Percentiles rank a stretch among this genome's conserved stretches.
These are phyloP conservation scores for Artemisia argyi DNA, from an alignment of 129 eudicot genomes.

Conservation along the genomic window DNA sequence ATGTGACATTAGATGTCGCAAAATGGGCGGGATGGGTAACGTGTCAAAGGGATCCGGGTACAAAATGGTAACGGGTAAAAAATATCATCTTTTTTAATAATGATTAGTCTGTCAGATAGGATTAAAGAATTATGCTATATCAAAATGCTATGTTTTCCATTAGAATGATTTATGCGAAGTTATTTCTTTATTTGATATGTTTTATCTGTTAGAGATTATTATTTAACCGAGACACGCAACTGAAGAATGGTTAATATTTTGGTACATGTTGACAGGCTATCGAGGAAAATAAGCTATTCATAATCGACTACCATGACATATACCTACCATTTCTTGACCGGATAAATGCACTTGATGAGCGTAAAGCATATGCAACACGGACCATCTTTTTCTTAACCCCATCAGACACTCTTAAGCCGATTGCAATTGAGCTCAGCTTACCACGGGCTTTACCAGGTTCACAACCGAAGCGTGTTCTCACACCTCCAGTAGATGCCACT, in stretches of 20 bases:
- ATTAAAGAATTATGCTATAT: no score
- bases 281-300: conserved; percentile 70
- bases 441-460: conserved; percentile 53
- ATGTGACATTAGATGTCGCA: background rate
- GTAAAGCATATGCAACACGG: conserved; percentile 84
- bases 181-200: no score
- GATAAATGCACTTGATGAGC: conserved; percentile 89
- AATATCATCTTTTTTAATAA: background rate
- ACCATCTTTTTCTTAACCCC: conserved; percentile 71
- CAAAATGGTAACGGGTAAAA: background rate
- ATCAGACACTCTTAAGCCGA: conserved; percentile 76
- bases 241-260: conserved; percentile 2
- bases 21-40: background rate
- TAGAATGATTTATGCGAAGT: background rate
- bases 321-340: conserved; percentile 79
- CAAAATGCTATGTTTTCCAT: background rate
- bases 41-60: background rate
- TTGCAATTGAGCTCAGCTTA: conserved; percentile 91
- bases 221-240: no score
- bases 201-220: no score
- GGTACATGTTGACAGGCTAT: conserved; percentile 56
- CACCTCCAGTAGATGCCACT: conserved; percentile 81
- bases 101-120: no score
- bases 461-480: conserved; percentile 76
- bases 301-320: conserved; percentile 76